Evolutionary conservation across 148 eudicot species (phyloP).

Genomic region (Heliosperma pusillum): DNA sequence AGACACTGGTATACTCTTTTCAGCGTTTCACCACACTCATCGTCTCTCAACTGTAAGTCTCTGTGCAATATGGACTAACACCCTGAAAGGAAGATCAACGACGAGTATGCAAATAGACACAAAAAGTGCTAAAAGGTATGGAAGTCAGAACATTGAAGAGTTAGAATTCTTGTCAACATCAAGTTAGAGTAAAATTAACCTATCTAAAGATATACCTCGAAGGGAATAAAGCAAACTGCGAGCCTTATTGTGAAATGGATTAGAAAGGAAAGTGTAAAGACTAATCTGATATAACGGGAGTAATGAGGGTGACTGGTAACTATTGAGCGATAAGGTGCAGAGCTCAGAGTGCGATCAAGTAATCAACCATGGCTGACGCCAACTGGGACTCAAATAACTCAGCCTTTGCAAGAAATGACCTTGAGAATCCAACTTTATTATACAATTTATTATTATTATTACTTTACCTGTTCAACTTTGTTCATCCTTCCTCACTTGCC

Average conservation of each 20-base stretch:
- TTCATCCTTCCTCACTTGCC: constrained; percentile 7
- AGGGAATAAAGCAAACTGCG: neutral
- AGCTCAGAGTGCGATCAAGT: neutral
- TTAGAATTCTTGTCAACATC: neutral
- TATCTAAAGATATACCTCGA: neutral
- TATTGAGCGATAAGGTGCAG: neutral
- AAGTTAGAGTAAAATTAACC: neutral
- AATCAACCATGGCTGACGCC: neutral
- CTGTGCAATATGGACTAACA: neutral
- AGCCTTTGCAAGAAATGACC: neutral
- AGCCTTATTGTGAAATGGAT: neutral
- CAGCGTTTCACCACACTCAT: neutral
- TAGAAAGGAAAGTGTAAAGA: neutral
- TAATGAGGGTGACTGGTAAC: neutral
- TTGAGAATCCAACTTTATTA: neutral
- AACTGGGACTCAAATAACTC: neutral
- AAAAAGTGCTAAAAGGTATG: neutral
- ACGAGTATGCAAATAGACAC: neutral
- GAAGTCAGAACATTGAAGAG: neutral
- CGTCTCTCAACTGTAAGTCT: neutral
- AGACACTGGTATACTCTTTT: neutral
- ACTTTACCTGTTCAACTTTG: neutral
- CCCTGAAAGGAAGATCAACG: neutral
- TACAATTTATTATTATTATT: neutral
- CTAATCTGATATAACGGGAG: neutral